Percentiles rank a stretch among this genome's conserved stretches.
phyloP scores from a whole-genome alignment of 768 basidiomycete genomes.

The Plicaturopsis crispa region DNA sequence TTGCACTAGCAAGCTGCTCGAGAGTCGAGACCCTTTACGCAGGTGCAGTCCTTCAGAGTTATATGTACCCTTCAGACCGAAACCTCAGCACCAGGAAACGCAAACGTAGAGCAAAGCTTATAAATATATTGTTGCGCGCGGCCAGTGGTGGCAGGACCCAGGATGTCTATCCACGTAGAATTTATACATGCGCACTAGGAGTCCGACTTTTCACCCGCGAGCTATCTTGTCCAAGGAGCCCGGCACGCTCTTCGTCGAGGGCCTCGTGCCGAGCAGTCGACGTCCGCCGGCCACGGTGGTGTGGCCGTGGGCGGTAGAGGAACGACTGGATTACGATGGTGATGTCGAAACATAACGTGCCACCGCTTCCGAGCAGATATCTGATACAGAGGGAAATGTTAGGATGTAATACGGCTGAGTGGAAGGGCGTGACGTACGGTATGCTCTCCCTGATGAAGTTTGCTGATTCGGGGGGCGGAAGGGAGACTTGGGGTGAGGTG shows the following conservation, averaged over 20 bases:
- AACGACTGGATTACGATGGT: slow-evolving; percentile 84
- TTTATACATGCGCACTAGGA: too few species aligned
- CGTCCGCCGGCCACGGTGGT: slow-evolving; percentile 21
- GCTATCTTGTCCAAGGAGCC: too few species aligned
- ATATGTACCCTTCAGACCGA: too few species aligned
- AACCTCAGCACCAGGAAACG: too few species aligned
- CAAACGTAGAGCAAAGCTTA: too few species aligned
- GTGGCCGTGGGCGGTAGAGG: slow-evolving; percentile 55
- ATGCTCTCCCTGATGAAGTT: slow-evolving; percentile 74
- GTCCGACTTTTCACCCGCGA: too few species aligned
- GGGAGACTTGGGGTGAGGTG: slow-evolving; percentile 56
- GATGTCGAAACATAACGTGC: slow-evolving; percentile 89
- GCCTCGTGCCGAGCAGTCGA: slow-evolving; percentile 18
- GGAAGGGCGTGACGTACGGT: slow-evolving; percentile 49
- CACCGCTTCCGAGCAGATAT: slow-evolving; percentile 87
- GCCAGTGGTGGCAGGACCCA: too few species aligned
- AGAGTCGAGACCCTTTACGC: too few species aligned
- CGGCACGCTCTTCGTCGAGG: slow-evolving; percentile 40
- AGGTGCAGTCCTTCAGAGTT: too few species aligned
- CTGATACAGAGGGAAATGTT: slow-evolving; percentile 36
- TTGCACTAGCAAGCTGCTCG: too few species aligned
- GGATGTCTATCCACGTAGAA: too few species aligned
- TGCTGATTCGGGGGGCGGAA: slow-evolving; percentile 51
- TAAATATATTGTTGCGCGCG: too few species aligned
- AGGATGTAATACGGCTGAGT: neutral